These are phyloP conservation scores for Yueomyces sp. DNA, from an alignment of 805 yeast genomes.

Conservation along the genomic window DNA sequence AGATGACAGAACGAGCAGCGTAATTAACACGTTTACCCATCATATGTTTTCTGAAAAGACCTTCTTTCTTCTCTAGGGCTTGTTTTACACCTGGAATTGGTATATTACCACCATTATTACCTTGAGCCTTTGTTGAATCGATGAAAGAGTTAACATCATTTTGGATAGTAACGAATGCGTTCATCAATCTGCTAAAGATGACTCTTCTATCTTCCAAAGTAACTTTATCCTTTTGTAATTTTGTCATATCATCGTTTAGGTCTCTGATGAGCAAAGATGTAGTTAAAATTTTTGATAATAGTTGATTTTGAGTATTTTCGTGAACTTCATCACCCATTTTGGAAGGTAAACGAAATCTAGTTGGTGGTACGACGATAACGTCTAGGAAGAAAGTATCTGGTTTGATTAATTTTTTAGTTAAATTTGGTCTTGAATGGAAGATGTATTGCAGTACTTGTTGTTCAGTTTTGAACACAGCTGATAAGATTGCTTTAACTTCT, in stretches of 20 bases:
- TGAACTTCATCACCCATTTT: slow-evolving; percentile 94
- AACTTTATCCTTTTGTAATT: slow-evolving; percentile 42
- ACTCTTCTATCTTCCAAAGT: slow-evolving; percentile 60
- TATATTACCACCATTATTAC: slow-evolving; percentile 44
- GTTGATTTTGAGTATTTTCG: slow-evolving; percentile 86
- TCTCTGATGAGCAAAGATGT: slow-evolving; percentile 78
- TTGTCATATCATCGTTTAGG: slow-evolving; percentile 69
- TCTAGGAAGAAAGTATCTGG: slow-evolving; percentile 88
- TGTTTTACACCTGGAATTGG: slow-evolving; percentile 95
- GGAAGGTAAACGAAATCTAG: slow-evolving; percentile 92
- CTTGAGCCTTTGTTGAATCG: slow-evolving; percentile 82
- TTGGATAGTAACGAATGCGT: slow-evolving; percentile 87
- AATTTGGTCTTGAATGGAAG: slow-evolving; percentile 69
- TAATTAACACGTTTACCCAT: slow-evolving; percentile 99
- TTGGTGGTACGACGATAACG: slow-evolving; percentile 86
- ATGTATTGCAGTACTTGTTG: slow-evolving; percentile 51
- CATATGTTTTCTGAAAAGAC: slow-evolving; percentile 96
- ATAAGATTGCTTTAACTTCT: slow-evolving; percentile 70
- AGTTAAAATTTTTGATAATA: slow-evolving; percentile 64
- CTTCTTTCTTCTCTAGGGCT: slow-evolving; percentile 96
- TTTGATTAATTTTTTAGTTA: slow-evolving; percentile 29
- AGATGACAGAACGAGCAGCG: slow-evolving; percentile 97
- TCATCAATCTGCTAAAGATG: slow-evolving; percentile 82
- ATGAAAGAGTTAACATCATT: slow-evolving; percentile 90
- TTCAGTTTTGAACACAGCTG: slow-evolving; percentile 65